Evolutionary conservation across 768 basidiomycete species (phyloP), one percentile per base, ranked within the genome.

Genomic region (Pleurotus eryngii): DNA sequence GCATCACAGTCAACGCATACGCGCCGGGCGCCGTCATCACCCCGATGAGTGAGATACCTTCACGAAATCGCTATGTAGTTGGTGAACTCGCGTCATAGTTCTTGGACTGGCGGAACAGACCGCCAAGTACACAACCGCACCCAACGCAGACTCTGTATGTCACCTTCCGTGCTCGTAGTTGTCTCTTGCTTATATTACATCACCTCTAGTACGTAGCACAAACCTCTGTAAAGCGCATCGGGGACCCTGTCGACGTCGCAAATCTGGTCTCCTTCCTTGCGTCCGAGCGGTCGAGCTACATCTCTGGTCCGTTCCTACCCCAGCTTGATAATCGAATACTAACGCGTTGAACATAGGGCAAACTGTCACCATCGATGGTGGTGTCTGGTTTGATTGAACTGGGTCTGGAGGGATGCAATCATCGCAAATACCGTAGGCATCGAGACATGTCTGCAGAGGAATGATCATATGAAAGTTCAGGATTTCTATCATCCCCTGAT

Each of bases 191-290:
- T 24, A 24, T 24, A 24, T 24, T 5, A 24, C 24, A 24, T 24
- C 24, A 24, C 4, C 4, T 5, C 63, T 22, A 66, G 65, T 37
- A 59, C 11, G 45, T 55, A 7, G 40, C 57, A 17, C 42, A 15
- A 49, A 43, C 57, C 5, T 51, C 54, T 7, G 37, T 65, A 18
- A 59, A 61, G 11, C 47, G 38, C 20, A 59, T 58, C 26, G 67
- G 65, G 5, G 40, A 49, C 3, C 62, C 66, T 27, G 58, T 68
- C 6, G 76, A 75, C 35, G 40, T 77, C n/a, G 73, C 73, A 1
- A 63, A 57, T 15, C 65, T 77, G 0, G 76, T 77, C 3, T 65
- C 71, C 5, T 77, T 69, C 58, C 61, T 77, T 17, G 71, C 58
- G 1, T 71, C 70, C 1, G 65, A 68, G 3, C 69, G 71, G 17